These are phyloP conservation scores for Tolypocladium amazonense DNA, from an alignment of 2,329 filamentous ascomycete genomes.

Conservation along the genomic window DNA sequence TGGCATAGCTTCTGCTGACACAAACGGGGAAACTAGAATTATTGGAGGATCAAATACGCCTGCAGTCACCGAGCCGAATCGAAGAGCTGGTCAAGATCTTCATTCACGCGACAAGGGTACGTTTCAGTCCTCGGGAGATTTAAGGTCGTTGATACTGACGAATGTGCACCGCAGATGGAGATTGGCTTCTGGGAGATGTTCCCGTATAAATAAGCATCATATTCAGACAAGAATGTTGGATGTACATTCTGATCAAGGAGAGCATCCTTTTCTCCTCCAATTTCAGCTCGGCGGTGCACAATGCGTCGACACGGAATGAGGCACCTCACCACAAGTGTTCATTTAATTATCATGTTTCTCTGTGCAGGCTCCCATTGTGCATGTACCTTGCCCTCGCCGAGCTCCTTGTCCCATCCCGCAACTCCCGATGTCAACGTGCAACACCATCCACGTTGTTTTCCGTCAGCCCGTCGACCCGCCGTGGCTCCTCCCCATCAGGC, in stretches of 20 bases:
- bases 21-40: slow-evolving; percentile 37
- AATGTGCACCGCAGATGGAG: slow-evolving; percentile 30
- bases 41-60: slow-evolving; percentile 63
- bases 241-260: not conserved
- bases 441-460: not conserved
- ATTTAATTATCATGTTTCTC: not conserved
- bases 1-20: not conserved
- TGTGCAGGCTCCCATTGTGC: not conserved
- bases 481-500: slow-evolving; percentile 36
- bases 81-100: slow-evolving; percentile 81
- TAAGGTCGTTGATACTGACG: not conserved
- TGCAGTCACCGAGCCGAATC: slow-evolving; percentile 63
- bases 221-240: not conserved
- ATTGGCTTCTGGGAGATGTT: slow-evolving; percentile 47
- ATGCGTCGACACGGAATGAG: not conserved
- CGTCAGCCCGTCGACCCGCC: slow-evolving; percentile 20
- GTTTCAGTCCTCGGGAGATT: slow-evolving; percentile 8
- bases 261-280: not conserved
- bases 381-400: not conserved
- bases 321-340: not conserved
- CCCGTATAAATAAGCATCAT: slow-evolving; percentile 15
- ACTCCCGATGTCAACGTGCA: not conserved
- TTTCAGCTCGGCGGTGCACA: no score
- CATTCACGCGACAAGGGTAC: slow-evolving; percentile 72
- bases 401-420: not conserved